Evolutionary conservation across 805 yeast genomes (phyloP).

Genomic region (Metschnikowia cubensis): DNA sequence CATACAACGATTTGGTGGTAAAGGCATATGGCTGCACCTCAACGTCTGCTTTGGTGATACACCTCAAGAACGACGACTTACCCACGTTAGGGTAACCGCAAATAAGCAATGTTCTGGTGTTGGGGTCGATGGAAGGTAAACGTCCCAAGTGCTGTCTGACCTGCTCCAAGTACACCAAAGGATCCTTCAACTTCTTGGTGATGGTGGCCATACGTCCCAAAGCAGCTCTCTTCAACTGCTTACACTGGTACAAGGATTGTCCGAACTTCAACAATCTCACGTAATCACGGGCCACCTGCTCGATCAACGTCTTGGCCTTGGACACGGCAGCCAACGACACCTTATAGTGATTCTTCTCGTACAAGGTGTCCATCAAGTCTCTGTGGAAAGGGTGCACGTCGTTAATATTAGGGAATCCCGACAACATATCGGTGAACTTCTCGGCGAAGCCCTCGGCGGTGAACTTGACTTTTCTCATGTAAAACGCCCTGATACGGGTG

Average conservation of each 20-base stretch:
- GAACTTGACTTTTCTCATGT: conserved; percentile 96
- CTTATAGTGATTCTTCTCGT: conserved; percentile 97
- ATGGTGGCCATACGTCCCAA: conserved; percentile 99
- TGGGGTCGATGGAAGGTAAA: conserved; percentile 96
- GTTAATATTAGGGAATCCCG: conserved; percentile 92
- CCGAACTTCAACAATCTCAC: conserved; percentile 92
- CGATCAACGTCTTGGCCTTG: conserved; percentile 88
- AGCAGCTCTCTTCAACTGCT: conserved; percentile 97
- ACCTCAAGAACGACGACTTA: conserved; percentile 88
- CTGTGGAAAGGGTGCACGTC: conserved; percentile 98
- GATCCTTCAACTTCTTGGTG: conserved; percentile 90
- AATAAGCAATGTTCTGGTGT: conserved; percentile 92
- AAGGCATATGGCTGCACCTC: conserved; percentile 99
- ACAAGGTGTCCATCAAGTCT: conserved; percentile 95
- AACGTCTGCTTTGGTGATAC: conserved; percentile 96
- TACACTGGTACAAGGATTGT: conserved; percentile 97
- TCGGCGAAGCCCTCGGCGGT: conserved; percentile 96
- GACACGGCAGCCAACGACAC: conserved; percentile 93
- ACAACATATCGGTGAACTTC: conserved; percentile 79
- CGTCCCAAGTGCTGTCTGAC: conserved; percentile 99
- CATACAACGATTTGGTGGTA: conserved; percentile 95
- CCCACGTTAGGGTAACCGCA: conserved; percentile 99
- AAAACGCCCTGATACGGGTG: conserved; percentile 93
- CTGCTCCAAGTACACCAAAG: conserved; percentile 89
- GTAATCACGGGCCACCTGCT: conserved; percentile 95